Base-by-base conservation (phyloP, 1,284 basidiomycete genomes). In the Trametes sp. region DNA sequence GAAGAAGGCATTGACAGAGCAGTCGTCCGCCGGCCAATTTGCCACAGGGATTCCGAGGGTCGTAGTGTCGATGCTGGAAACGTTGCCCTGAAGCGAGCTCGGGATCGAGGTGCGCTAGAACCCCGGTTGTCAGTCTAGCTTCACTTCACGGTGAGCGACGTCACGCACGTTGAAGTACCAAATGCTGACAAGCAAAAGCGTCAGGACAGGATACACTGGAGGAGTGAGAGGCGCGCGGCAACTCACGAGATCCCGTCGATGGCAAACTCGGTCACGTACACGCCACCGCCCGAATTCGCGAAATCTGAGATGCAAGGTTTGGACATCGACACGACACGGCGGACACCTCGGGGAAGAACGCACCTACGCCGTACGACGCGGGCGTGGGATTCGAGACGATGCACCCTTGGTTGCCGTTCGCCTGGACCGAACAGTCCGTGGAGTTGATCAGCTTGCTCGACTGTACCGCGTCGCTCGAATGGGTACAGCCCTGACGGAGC, bases 191-290 rank as follows among this genome's bases (percentile, higher is more conserved):
- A 38, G 28, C 4, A 26, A 11, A 35, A 36, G 46, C 35, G 55
- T 38, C 24, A n/a, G 36, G 45, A 29, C 42, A 57, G 57, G 42
- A 36, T 44, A 26, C 24, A 45, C 26, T 24, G 41, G 35, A 48
- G 51, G 57, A 57, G 31, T 35, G 36, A 56, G 26, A 23, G 36
- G 41, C 57, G 41, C 41, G 59, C 57, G 31, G 52, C 29, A 19
- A 21, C 84, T 70, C 70, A 89, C 88, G 84, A 87, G 33, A 92
- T 86, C 19, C 87, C 90, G 50, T 70, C 78, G 23, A 81, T 75
- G 1, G 89, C 87, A 67, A 87, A 86, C 75, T 93, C 90, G 6
- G 89, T 87, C 28, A 92, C 86, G 67, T 84, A 93, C 19, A 90
- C 81, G 16, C 92, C 92, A 31, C 92, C 92, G 14, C 86, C 85